Evolutionary conservation across 805 yeast genomes (phyloP), one percentile per base, ranked within the genome.

Genomic region (Wickerhamiella cacticola): DNA sequence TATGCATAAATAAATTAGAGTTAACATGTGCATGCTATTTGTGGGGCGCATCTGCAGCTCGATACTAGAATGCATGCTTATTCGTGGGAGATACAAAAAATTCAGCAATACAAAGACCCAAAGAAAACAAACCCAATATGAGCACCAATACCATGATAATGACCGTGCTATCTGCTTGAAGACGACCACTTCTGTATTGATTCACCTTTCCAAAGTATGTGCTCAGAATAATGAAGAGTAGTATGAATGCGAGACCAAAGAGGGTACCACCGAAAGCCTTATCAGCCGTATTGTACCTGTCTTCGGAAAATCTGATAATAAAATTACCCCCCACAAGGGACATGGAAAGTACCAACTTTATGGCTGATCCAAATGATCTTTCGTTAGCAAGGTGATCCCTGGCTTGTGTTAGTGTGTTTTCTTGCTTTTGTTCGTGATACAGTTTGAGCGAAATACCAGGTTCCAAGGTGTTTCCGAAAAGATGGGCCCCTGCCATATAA

Each of bases 401-500:
- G n/a, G 47, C 47, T 12, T 44, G 41, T n/a, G 47, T 44, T n/a
- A 44, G 16, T 4, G 41, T 19, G 33, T 44, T 44, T 9, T 43
- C 46, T 22, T 22, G 26, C 9, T 19, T 15, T 5, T 23, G 31
- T 15, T 39, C 42, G 24, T 39, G 42, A 29, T 39, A 22, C 3
- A 31, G 15, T n/a, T 31, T 19, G 10, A 31, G n/a, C 36, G 36
- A 31, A 15, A 19, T 31, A 3, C n/a, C 36, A 10, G 36, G 36
- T n/a, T 31, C 36, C 36, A 31, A 9, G n/a, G 36, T 19, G n/a
- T 31, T 13, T 15, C 16, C 16, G 19, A 31, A 10, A 18, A 18
- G 36, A 15, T 15, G 10, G 16, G n/a, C 7, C 19, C 21, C 10
- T 4, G 36, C 19, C 36, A 31, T 31, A 31, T 31, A n/a, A n/a